Base-by-base conservation (phyloP, 2,329 filamentous ascomycete genomes). In the Aspergillus felis region DNA sequence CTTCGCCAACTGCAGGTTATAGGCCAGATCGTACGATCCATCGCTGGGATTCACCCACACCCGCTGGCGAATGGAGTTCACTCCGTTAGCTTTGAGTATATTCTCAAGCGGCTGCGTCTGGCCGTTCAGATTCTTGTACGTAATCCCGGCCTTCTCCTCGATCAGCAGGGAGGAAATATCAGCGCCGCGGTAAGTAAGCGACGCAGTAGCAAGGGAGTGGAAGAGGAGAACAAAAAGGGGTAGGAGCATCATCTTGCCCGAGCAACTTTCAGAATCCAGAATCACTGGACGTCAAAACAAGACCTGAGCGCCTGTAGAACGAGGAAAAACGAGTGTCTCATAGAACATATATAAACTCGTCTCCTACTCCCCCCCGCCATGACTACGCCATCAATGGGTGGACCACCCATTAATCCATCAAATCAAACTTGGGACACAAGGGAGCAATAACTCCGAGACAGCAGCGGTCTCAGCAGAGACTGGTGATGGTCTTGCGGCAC, bases 41-140 rank as follows among this genome's bases (percentile, higher is more conserved):
- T 84, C 80, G 10, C 81, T 76, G 0, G 85, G 84, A 64, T 87
- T 88, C 25, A 90, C 87, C 88, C 87, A 91, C 47, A 91, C 72
- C 27, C 88, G 81, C 70, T 91, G 87, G 20, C 87, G 83, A 49
- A 90, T 84, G 0, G 84, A 87, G 71, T 90, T 90, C 63, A 89
- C 82, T 14, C 87, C 88, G 28, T 79, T 82, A 10, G 74, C 75
- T 3, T 78, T 81, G 3, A 90, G 74, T 54, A 90, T 89, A 2
- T 74, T 78, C 66, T 91, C 88, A 1, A 91, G 77, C 0, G 84
- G 72, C 57, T 84, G 76, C 0, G 74, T 72, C 1, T 74, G 72
- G 41, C 86, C 86, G 22, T 78, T 75, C 0, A 78, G 70, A 51
- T 81, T 83, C 62, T 84, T 86, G 77, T 88, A 91, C 0, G 74